Conservation (phyloP, 352 stramenopile species). For the Globisporangium echinulatum region DNA sequence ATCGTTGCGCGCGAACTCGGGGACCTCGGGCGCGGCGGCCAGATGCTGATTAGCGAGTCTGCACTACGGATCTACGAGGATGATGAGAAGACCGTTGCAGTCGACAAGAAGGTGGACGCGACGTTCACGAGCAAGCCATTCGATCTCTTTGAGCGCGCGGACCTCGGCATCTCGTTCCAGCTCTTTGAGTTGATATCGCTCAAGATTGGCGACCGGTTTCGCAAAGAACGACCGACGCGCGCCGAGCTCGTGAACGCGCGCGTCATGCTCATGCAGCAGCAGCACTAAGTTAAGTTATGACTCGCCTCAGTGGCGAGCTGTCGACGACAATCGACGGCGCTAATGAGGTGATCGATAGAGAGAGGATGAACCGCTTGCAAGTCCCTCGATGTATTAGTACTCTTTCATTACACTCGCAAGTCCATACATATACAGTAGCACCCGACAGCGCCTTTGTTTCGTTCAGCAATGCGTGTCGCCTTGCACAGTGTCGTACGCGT, state of each 20-base stretch:
- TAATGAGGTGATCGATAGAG: too few species aligned
- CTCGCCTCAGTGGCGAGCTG: too few species aligned
- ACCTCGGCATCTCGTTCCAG: constrained; percentile 30
- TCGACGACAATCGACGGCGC: too few species aligned
- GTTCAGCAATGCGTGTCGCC: too few species aligned
- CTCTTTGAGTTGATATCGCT: constrained; percentile 34
- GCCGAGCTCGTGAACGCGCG: constrained; percentile 11
- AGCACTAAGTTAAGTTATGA: constrained; percentile 4
- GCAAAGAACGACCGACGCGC: constrained; percentile 15
- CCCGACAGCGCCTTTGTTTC: too few species aligned
- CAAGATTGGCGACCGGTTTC: constrained; percentile 35
- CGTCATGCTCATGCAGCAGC: constrained; percentile 14
- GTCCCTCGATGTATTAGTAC: too few species aligned
- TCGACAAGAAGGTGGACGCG: constrained; percentile 11
- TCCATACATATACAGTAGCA: too few species aligned
- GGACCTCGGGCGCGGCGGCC: constrained; percentile 52
- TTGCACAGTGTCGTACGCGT: too few species aligned
- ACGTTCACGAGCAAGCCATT: constrained; percentile 23
- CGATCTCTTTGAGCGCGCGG: constrained; percentile 24
- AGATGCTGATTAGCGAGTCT: constrained; percentile 62
- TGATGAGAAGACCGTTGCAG: constrained; percentile 18
- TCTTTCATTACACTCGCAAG: too few species aligned
- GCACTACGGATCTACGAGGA: constrained; percentile 37
- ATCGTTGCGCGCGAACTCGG: constrained; percentile 63
- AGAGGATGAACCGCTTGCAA: too few species aligned